Conservation (phyloP, 345 rosid species). For the Barbarea vulgaris region DNA sequence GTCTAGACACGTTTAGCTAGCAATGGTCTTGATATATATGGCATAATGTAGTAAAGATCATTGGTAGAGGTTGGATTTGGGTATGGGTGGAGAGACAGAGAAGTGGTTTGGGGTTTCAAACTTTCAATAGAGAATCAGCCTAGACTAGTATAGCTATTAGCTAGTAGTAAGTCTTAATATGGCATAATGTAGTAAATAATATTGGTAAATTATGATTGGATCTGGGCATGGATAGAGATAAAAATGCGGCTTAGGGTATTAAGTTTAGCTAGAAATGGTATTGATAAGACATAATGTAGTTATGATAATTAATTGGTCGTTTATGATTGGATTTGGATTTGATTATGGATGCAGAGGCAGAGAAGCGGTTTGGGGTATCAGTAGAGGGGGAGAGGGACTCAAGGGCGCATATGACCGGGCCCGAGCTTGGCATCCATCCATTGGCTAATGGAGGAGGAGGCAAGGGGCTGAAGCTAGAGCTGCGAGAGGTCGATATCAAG, state of each 20-base stretch:
- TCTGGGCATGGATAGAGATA: not conserved
- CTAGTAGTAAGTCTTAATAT: not conserved
- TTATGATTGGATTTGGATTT: constrained; percentile 3
- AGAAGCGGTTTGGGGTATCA: constrained; percentile 55
- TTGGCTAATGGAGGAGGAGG: constrained; percentile 70
- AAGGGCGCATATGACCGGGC: constrained; percentile 57
- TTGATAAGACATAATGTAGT: not conserved
- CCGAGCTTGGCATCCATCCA: constrained; percentile 60
- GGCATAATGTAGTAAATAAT: not conserved
- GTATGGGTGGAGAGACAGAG: not conserved
- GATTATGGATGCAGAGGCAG: constrained; percentile 41
- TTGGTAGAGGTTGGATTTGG: not conserved
- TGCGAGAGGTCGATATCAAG: constrained; percentile 58
- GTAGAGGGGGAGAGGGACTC: constrained; percentile 56
- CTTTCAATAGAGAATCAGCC: not conserved
- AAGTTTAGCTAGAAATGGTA: not conserved
- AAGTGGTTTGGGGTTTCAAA: not conserved
- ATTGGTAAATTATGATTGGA: not conserved
- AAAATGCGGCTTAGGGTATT: not conserved
- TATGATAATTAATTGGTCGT: not conserved
- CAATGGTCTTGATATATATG: not conserved
- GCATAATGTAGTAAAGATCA: not conserved
- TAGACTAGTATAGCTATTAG: not conserved
- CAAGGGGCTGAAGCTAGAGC: constrained; percentile 49
- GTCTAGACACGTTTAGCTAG: not conserved